phyloP scores from a whole-genome alignment of 345 rosid genomes.

The Euphorbia pulcherrima region DNA sequence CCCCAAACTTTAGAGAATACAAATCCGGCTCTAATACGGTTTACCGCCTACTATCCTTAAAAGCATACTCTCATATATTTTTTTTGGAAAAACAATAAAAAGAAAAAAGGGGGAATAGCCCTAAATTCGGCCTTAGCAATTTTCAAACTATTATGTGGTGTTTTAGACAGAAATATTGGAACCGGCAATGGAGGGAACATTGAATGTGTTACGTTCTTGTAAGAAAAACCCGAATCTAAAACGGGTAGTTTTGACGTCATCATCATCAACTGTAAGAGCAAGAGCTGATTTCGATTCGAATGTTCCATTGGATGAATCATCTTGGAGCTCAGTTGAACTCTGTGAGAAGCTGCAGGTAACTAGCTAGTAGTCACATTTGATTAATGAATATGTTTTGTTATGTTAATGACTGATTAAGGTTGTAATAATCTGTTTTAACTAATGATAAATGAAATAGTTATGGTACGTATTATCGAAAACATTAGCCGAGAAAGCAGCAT shows the following conservation, averaged over 20 bases:
- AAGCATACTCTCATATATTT: too few relatives aligned
- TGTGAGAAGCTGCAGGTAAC: conserved; percentile 65
- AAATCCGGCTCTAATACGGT: too few relatives aligned
- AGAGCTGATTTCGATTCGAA: conserved; percentile 63
- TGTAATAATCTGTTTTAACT: too few relatives aligned
- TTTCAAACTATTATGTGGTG: too few relatives aligned
- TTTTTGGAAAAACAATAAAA: too few relatives aligned
- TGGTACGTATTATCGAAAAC: conserved; percentile 82
- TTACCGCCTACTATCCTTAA: too few relatives aligned
- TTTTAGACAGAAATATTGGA: conserved; percentile 68
- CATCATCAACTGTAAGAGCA: conserved; percentile 70
- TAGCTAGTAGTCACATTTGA: neutral
- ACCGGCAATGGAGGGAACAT: conserved; percentile 77
- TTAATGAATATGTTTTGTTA: too few relatives aligned
- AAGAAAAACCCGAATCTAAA: conserved; percentile 52
- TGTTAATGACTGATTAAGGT: too few relatives aligned
- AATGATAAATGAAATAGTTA: conserved; percentile 24
- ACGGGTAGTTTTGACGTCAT: conserved; percentile 83
- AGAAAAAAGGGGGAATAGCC: too few relatives aligned
- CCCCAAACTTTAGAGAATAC: too few relatives aligned
- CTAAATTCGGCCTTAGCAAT: too few relatives aligned
- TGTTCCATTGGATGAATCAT: conserved; percentile 71
- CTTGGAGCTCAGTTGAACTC: conserved; percentile 76
- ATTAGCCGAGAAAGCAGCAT: conserved; percentile 80
- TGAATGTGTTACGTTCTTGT: conserved; percentile 83